Base-by-base conservation (phyloP, 805 yeast genomes). In the Barnettozyma botsteinii region DNA sequence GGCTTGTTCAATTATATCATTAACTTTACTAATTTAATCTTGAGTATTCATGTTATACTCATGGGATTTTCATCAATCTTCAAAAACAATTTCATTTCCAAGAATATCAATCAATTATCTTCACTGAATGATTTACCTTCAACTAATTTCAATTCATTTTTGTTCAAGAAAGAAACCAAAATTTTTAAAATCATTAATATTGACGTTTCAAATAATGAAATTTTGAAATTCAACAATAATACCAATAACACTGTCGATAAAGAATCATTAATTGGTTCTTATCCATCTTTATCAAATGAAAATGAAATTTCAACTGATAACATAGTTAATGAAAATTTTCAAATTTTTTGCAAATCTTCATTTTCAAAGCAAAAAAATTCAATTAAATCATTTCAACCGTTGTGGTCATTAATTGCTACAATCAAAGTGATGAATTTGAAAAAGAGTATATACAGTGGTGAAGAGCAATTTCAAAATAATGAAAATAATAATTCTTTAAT, bases 361-460 rank as follows among this genome's bases (percentile, higher is more conserved):
- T 51, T 49, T 14, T 31, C 45, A 9, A 54, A 45, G 28, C 34
- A 49, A 11, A 52, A 48, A 25, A 46, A 41, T 27, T 42, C 51
- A 15, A 34, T 45, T 18, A 41, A 47, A 17, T 23, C 47, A 3
- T 48, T 58, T 19, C 77, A 77, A 46, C 80, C 80, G 3, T 42
- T 75, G 4, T 76, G 81, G 81, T 61, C 75, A 0, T 64, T 75
- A 33, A 54, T 75, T 1, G 69, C 73, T 20, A 76, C 79, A 1
- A 59, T 72, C 10, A 69, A 67, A 48, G 69, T 78, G 1, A 73
- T 75, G 69, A 64, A 63, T 46, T 52, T 63, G 25, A 56, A 73
- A 47, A 68, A 65, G 47, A 69, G 70, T 50, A 55, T 72, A 29
- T 67, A 65, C 53, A 58, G 72, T 25, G 70, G 77, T 21, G 66